A percentile compares a stretch with the other conserved stretches of the same genome.
Evolutionary conservation across 108 stramenopile species (phyloP).

Genomic region (Nitzschia inconspicua): DNA sequence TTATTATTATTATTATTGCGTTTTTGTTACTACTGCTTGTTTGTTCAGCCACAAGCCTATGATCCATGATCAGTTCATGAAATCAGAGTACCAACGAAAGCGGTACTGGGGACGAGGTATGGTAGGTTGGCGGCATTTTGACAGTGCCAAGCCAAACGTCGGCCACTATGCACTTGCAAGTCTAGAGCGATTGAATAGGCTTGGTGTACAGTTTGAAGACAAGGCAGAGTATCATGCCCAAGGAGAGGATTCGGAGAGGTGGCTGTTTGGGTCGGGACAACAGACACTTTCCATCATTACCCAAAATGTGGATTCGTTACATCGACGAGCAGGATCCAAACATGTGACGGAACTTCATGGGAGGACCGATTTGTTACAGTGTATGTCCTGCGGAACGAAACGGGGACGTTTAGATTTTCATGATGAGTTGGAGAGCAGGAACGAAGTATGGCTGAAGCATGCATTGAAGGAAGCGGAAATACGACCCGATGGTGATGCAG

Average conservation of each 20-base stretch:
- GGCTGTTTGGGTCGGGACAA: conserved; percentile 7
- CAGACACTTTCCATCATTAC: conserved; percentile 72
- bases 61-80: conserved; percentile 92
- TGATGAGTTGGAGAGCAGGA: conserved; percentile 52
- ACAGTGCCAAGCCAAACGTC: conserved; percentile 67
- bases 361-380: conserved; percentile 64
- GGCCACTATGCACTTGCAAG: conserved; percentile 85
- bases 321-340: conserved; percentile 75
- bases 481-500: conserved; percentile 96
- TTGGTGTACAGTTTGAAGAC: conserved; percentile 63
- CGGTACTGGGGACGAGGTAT: conserved; percentile 96
- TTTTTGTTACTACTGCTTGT: too few relatives aligned
- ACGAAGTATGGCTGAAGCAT: conserved; percentile 66
- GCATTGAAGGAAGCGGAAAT: conserved; percentile 22
- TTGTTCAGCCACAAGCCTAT: conserved; percentile 98
- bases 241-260: conserved; percentile 5
- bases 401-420: conserved; percentile 78
- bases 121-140: conserved; percentile 83
- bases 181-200: conserved; percentile 66
- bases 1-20: too few relatives aligned
- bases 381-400: conserved; percentile 83
- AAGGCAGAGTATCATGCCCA: conserved; percentile 26
- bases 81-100: conserved; percentile 48
- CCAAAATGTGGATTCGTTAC: conserved; percentile 97
- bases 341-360: conserved; percentile 94